These are phyloP conservation scores for Thamnidium elegans DNA, from an alignment of 192 early-diverging fungal species.

Conservation along the genomic window DNA sequence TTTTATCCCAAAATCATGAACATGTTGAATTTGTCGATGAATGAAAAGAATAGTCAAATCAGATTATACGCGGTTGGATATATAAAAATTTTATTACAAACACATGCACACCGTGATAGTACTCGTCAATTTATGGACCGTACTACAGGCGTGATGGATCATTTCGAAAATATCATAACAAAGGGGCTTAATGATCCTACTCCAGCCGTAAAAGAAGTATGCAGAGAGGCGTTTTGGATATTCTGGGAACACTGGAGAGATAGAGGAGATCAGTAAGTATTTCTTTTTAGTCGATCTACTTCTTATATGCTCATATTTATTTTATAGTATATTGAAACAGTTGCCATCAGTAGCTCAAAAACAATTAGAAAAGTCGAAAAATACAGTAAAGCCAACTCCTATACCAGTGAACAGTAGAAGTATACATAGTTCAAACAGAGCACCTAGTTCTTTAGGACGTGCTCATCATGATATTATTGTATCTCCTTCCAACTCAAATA, in stretches of 20 bases:
- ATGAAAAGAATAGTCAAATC: constrained; percentile 41
- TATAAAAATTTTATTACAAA: constrained; percentile 20
- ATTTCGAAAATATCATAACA: constrained; percentile 34
- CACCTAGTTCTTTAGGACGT: constrained; percentile 17
- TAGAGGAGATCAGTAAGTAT: constrained; percentile 38
- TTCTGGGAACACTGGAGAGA: constrained; percentile 40
- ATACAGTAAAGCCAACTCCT: not conserved
- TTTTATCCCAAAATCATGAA: constrained; percentile 34
- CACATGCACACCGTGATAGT: constrained; percentile 29
- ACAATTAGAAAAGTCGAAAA: constrained; percentile 19
- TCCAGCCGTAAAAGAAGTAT: constrained; percentile 36
- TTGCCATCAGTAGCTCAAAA: constrained; percentile 12
- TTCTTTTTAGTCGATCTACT: not conserved
- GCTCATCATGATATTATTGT: not conserved
- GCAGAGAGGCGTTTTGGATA: constrained; percentile 39
- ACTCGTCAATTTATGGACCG: constrained; percentile 30
- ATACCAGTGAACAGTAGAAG: constrained; percentile 3
- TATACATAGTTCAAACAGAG: constrained; percentile 9
- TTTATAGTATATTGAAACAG: constrained; percentile 11
- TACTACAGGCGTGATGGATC: constrained; percentile 28
- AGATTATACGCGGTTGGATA: constrained; percentile 31
- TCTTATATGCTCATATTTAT: not conserved
- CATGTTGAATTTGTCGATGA: constrained; percentile 31
- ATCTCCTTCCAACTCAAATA: constrained; percentile 18
- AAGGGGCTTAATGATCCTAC: constrained; percentile 43